Conservation (phyloP, 306 rosid species). For the Cucurbita pepo region DNA sequence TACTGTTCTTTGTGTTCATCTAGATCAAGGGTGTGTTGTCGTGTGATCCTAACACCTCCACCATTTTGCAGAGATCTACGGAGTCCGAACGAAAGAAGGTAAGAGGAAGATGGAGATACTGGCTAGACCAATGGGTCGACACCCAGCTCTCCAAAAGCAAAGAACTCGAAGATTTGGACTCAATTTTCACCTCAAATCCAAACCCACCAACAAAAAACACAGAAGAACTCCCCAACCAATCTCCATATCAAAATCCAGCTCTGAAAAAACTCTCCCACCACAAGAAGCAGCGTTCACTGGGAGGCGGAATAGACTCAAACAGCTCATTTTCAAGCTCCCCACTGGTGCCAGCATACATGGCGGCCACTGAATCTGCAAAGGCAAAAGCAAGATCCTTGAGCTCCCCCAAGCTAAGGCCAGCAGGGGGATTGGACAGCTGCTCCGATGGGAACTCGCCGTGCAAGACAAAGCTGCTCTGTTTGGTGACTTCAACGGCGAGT, state of each 20-base stretch:
- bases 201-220: constrained; percentile 24
- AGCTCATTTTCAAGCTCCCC: constrained; percentile 51
- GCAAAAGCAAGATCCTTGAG: constrained; percentile 58
- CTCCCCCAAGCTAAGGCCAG: constrained; percentile 53
- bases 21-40: too few species aligned
- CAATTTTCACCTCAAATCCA: constrained; percentile 29
- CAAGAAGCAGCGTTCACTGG: constrained; percentile 45
- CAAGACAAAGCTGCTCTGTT: constrained; percentile 51
- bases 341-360: constrained; percentile 77
- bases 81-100: constrained; percentile 62
- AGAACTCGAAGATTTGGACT: constrained; percentile 82
- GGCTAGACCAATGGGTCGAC: constrained; percentile 97
- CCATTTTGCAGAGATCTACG: constrained; percentile 57
- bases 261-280: constrained; percentile 35
- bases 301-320: constrained; percentile 20
- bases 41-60: neutral
- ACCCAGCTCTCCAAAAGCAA: constrained; percentile 78
- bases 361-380: constrained; percentile 80
- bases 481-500: constrained; percentile 29
- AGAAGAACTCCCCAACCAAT: constrained; percentile 35
- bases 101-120: constrained; percentile 85
- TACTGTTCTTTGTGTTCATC: too few species aligned
- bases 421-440: constrained; percentile 31
- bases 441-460: constrained; percentile 63
- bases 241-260: constrained; percentile 37